Evolutionary conservation across 176 grass and related monocot species (phyloP).

Genomic region (Poa annua): DNA sequence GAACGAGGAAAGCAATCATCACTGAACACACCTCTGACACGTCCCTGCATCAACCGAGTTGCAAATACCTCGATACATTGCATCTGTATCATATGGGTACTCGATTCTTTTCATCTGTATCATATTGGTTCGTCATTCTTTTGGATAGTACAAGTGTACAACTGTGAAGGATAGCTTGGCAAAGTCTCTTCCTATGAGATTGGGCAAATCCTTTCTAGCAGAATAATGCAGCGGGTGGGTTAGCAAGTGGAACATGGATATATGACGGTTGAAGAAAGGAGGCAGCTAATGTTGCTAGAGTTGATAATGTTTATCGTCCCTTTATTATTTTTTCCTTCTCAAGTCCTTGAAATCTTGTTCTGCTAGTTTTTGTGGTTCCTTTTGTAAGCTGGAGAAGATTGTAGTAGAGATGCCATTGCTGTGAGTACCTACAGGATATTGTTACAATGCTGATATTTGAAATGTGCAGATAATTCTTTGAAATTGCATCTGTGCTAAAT

Average conservation of each 20-base stretch:
- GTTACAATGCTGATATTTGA: conserved; percentile 57
- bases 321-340: conserved; percentile 46
- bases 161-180: conserved; percentile 42
- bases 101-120: conserved; percentile 70
- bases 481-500: neutral
- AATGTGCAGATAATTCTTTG: conserved; percentile 79
- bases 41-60: conserved; percentile 30
- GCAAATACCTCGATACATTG: conserved; percentile 43
- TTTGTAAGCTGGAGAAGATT: conserved; percentile 56
- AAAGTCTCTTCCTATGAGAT: conserved; percentile 31
- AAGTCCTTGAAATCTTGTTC: conserved; percentile 56
- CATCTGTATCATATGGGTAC: conserved; percentile 63
- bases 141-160: conserved; percentile 42
- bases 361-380: conserved; percentile 52
- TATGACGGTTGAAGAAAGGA: conserved; percentile 33
- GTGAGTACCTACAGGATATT: conserved; percentile 64
- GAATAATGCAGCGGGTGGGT: conserved; percentile 36
- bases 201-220: conserved; percentile 38
- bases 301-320: conserved; percentile 41
- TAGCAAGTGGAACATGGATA: conserved; percentile 33
- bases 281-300: conserved; percentile 26
- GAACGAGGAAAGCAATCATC: conserved; percentile 31
- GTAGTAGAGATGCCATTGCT: conserved; percentile 55
- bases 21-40: conserved; percentile 39
- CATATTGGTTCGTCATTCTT: conserved; percentile 61